Evolutionary conservation across 1,139 yeast genomes (phyloP).

Genomic region (Debaryomyces nepalensis): DNA sequence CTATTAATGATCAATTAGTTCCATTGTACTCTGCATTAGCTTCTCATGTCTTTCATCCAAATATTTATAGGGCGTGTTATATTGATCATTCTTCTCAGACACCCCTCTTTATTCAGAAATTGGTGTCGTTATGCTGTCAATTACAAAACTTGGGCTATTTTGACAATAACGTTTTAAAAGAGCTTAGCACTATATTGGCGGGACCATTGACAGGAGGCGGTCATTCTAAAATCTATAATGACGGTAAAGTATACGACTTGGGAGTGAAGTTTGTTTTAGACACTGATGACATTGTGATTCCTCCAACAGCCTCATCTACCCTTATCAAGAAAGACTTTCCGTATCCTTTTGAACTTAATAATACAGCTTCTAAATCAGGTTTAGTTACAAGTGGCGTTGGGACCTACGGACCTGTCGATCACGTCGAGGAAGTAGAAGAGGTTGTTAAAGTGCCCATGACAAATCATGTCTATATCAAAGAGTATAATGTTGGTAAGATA

Average conservation of each 20-base stretch:
- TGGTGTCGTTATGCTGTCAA: conserved; percentile 53
- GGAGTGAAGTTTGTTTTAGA: conserved; percentile 77
- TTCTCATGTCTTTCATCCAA: conserved; percentile 84
- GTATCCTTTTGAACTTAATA: conserved; percentile 13
- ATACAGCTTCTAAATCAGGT: conserved; percentile 15
- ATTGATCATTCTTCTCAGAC: conserved; percentile 67
- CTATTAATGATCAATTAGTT: conserved; percentile 89
- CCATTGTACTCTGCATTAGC: conserved; percentile 91
- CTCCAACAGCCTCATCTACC: conserved; percentile 24
- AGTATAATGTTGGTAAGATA: conserved; percentile 61
- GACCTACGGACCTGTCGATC: conserved; percentile 20
- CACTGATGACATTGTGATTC: conserved; percentile 64
- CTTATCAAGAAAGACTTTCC: conserved; percentile 16
- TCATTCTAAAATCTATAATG: conserved; percentile 87
- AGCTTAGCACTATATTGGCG: conserved; percentile 78
- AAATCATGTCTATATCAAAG: conserved; percentile 60
- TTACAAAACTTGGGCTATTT: conserved; percentile 67
- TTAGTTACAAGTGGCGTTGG: conserved; percentile 29
- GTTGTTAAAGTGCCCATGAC: conserved; percentile 33
- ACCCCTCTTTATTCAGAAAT: conserved; percentile 50
- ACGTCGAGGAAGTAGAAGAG: conserved; percentile 17
- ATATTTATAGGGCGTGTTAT: conserved; percentile 85
- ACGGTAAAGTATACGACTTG: conserved; percentile 79
- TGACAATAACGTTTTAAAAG: conserved; percentile 80
- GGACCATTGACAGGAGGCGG: conserved; percentile 96